A percentile compares a stretch with the other conserved stretches of the same genome.
Evolutionary conservation across 257 asterid genomes (phyloP).

Genomic region (Sherardia arvensis): DNA sequence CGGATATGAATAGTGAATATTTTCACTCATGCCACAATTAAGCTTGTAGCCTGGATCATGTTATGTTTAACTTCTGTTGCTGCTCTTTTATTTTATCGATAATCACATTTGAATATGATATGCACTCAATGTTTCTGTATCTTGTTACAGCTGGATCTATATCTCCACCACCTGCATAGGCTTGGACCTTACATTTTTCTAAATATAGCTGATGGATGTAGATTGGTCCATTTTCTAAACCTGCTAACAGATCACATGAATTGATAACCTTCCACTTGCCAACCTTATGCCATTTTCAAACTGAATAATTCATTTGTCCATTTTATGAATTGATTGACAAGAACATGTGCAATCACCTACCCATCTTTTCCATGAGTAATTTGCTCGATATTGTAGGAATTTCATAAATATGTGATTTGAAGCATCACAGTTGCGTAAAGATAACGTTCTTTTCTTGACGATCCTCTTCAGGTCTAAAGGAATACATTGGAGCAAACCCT

Average conservation of each 20-base stretch:
- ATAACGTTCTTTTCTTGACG: slow-evolving; percentile 11
- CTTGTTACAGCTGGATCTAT: background rate
- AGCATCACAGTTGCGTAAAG: background rate
- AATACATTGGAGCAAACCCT: slow-evolving; percentile 90
- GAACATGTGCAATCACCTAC: slow-evolving; percentile 1
- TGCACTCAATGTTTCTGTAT: background rate
- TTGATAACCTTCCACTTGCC: background rate
- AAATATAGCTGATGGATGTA: background rate
- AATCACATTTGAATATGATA: background rate
- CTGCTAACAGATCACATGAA: background rate
- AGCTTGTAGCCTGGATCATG: background rate
- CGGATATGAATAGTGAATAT: background rate
- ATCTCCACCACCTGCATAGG: background rate
- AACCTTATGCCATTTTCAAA: background rate
- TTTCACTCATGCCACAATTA: background rate
- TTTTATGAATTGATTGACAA: background rate
- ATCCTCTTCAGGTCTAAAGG: slow-evolving; percentile 69
- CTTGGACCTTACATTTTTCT: slow-evolving; percentile 2
- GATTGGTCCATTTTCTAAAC: background rate
- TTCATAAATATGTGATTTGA: background rate
- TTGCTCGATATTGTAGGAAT: background rate
- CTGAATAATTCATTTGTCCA: background rate
- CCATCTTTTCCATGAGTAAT: background rate
- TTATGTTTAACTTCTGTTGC: background rate
- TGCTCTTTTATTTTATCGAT: background rate